These are phyloP conservation scores for Aspergillus panamensis DNA, from an alignment of 495 filamentous ascomycete species.

Conservation along the genomic window DNA sequence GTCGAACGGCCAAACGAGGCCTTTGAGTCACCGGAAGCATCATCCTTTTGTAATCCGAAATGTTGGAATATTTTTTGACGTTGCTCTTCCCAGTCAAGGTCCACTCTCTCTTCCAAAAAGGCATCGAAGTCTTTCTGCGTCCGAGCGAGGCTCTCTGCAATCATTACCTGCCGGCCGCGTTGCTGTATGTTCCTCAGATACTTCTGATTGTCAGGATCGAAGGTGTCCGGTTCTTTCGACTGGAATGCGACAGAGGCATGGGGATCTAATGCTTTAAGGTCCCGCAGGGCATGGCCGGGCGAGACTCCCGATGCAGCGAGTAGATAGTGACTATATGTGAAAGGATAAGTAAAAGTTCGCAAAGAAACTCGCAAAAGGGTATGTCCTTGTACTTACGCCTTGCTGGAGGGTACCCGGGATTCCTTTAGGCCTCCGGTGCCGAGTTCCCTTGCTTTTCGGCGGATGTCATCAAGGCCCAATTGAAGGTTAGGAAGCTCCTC, in stretches of 20 bases:
- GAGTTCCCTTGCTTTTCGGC: slow-evolving; percentile 75
- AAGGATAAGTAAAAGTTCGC: not conserved
- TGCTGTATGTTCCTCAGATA: slow-evolving; percentile 82
- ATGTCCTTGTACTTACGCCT: slow-evolving; percentile 49
- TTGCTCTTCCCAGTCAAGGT: slow-evolving; percentile 93
- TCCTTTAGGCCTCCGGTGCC: slow-evolving; percentile 51
- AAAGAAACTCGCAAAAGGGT: not conserved
- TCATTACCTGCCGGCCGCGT: slow-evolving; percentile 86
- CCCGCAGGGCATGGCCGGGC: slow-evolving; percentile 69
- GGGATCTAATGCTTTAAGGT: slow-evolving; percentile 61
- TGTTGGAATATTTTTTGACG: slow-evolving; percentile 90
- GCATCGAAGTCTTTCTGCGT: slow-evolving; percentile 85
- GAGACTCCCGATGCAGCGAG: slow-evolving; percentile 87
- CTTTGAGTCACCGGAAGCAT: slow-evolving; percentile 37
- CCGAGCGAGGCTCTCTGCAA: slow-evolving; percentile 79
- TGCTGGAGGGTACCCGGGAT: slow-evolving; percentile 52
- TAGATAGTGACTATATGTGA: slow-evolving; percentile 62
- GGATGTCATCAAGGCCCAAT: slow-evolving; percentile 81
- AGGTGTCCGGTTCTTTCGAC: slow-evolving; percentile 43
- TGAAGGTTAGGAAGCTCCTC: slow-evolving; percentile 60
- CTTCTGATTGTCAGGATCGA: slow-evolving; percentile 75
- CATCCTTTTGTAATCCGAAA: slow-evolving; percentile 76
- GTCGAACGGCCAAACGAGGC: slow-evolving; percentile 60
- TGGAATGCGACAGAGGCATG: slow-evolving; percentile 41
- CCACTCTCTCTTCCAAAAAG: slow-evolving; percentile 90